phyloP scores from a whole-genome alignment of 441 rosid genomes.

The Rhodomyrtus psidioides region DNA sequence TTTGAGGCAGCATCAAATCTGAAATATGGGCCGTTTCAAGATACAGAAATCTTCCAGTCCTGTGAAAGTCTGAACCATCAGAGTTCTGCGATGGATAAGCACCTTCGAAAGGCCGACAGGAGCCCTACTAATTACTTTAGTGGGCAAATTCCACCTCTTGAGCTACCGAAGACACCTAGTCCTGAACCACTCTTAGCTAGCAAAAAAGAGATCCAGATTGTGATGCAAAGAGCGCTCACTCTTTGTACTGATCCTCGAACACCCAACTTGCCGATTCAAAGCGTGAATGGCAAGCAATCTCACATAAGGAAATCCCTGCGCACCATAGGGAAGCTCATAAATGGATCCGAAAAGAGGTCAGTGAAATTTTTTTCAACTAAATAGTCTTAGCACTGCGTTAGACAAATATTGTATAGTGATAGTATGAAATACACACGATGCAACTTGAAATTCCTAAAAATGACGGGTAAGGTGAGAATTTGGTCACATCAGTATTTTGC shows the following conservation, averaged over 20 bases:
- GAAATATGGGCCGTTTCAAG: constrained; percentile 23
- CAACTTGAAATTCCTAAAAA: not conserved
- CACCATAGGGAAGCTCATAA: constrained; percentile 77
- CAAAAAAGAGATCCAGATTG: constrained; percentile 33
- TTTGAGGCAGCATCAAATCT: constrained; percentile 15
- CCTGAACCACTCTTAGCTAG: constrained; percentile 38
- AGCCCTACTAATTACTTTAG: constrained; percentile 54
- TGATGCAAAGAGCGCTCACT: constrained; percentile 20
- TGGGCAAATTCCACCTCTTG: constrained; percentile 39
- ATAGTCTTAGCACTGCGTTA: not conserved
- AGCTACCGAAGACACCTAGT: constrained; percentile 31
- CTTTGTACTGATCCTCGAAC: constrained; percentile 31
- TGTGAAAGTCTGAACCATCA: constrained; percentile 16
- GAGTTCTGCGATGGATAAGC: constrained; percentile 18
- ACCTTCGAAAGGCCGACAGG: constrained; percentile 27
- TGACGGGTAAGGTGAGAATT: not conserved
- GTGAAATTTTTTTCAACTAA: not conserved
- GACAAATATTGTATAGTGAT: not conserved
- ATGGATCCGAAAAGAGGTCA: constrained; percentile 84
- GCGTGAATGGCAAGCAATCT: constrained; percentile 51
- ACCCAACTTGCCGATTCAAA: not conserved
- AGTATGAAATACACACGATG: not conserved
- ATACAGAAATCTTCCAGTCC: constrained; percentile 21
- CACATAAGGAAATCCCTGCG: constrained; percentile 78
- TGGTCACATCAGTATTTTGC: not conserved